Base-by-base conservation (phyloP, 1,284 basidiomycete genomes). In the Boletus calvinii region DNA sequence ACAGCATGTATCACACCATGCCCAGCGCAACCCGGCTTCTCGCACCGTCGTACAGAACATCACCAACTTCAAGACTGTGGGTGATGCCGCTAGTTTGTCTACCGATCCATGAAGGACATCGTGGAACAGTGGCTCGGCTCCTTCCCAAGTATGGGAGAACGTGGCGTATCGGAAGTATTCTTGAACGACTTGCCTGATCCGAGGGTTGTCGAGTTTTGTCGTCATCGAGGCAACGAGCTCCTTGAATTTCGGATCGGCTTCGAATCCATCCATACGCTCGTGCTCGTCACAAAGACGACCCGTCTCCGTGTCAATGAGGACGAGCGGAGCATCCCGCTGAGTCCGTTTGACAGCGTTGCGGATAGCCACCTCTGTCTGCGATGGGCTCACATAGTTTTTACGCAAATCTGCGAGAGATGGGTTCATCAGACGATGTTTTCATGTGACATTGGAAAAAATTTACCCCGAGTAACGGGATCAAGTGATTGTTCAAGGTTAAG, bases 131-230 rank as follows among this genome's bases (percentile, higher is more conserved):
- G 51, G 51, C 37, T 54, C 39, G 1, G 10, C n/a, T 4, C 15
- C 15, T 8, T 47, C 52, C 51, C 53, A 54, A 15, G 13, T 54
- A 15, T 54, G 52, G 2, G 53, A 54, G 5, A 54, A 35, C 22
- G 24, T 54, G 13, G n/a, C 39, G 4, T 48, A 54, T 38, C 36
- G 30, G 26, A 35, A 53, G n/a, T 29, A 53, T n/a, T 35, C 20
- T 12, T 35, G 6, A 2, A 54, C 53, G 1, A 7, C 15, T 7
- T 18, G n/a, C 1, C 4, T 22, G 22, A 55, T 41, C 6, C 26
- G 44, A 31, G 34, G 2, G 11, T 22, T 4, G 15, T 50, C 34
- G 8, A 31, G 8, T 22, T 0, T 17, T 42, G 13, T 46, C 3
- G 30, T 48, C 42, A 32, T 32, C 7, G 46, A 46, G 1, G 36